Percentiles rank a stretch among this genome's conserved stretches.
Conservation (phyloP, 2,329 filamentous ascomycete species). For the Botrytis cinerea region DNA sequence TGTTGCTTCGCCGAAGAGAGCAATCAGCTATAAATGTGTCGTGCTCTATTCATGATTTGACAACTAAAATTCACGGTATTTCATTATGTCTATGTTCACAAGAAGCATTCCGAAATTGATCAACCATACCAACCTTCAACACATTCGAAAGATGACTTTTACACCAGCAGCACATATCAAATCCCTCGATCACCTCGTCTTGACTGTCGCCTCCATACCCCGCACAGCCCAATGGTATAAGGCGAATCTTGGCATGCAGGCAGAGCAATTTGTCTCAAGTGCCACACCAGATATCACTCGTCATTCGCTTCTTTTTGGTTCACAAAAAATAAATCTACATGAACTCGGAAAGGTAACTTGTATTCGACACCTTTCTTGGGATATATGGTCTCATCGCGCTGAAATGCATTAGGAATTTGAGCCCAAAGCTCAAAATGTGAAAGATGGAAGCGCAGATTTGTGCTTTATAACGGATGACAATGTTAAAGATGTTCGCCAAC, state of each 20-base stretch:
- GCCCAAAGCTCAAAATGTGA: conserved; percentile 56
- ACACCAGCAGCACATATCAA: conserved; percentile 32
- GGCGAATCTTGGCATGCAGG: conserved; percentile 57
- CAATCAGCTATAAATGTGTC: neutral
- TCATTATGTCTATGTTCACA: neutral
- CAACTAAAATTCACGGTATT: neutral
- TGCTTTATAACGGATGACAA: conserved; percentile 59
- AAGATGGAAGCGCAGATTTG: conserved; percentile 59
- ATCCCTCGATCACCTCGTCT: conserved; percentile 59
- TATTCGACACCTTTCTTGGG: neutral
- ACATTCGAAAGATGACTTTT: conserved; percentile 21
- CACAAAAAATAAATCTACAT: conserved; percentile 64
- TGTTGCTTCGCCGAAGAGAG: too few species aligned
- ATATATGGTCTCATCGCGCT: neutral
- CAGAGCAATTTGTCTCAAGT: conserved; percentile 52
- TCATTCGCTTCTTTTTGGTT: conserved; percentile 57
- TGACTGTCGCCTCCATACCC: conserved; percentile 56
- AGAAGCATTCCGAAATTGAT: neutral
- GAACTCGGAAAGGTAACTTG: conserved; percentile 48
- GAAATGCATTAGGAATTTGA: conserved; percentile 51
- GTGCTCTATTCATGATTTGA: neutral
- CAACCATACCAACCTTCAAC: neutral
- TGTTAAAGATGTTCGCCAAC: conserved; percentile 49
- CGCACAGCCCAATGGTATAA: conserved; percentile 57
- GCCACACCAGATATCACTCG: conserved; percentile 45